These are phyloP conservation scores for Talaromyces sp. DNA, from an alignment of 2,329 filamentous ascomycete genomes.

Conservation along the genomic window DNA sequence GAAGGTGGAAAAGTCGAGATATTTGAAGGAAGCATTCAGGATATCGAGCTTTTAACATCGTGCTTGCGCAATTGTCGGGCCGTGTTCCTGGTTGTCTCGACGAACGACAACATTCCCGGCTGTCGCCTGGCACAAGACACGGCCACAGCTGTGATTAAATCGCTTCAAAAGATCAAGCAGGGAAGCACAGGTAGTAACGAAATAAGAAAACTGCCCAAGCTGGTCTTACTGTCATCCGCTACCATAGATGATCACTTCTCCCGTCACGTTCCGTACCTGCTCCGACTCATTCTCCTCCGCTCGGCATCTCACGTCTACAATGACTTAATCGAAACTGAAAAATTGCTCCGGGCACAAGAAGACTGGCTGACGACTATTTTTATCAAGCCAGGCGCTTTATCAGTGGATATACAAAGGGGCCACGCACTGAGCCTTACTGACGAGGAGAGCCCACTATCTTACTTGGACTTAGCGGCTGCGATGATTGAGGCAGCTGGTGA, in stretches of 20 bases:
- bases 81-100: conserved; percentile 42
- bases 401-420: conserved; percentile 31
- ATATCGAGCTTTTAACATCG: conserved; percentile 36
- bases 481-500: conserved; percentile 50
- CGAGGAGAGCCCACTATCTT: conserved; percentile 41
- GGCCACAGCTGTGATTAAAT: conserved; percentile 37
- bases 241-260: conserved; percentile 27
- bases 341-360: conserved; percentile 21
- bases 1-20: conserved; percentile 36
- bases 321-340: conserved; percentile 21
- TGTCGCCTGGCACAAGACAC: conserved; percentile 39
- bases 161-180: conserved; percentile 27
- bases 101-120: conserved; percentile 47
- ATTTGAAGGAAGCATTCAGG: conserved; percentile 43
- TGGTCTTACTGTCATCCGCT: conserved; percentile 46
- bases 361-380: conserved; percentile 26
- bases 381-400: conserved; percentile 26
- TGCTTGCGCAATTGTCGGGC: conserved; percentile 38
- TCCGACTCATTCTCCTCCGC: conserved; percentile 21
- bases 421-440: conserved; percentile 41
- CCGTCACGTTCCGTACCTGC: conserved; percentile 23
- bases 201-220: conserved; percentile 31
- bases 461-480: conserved; percentile 45
- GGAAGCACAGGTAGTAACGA: neutral
- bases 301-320: conserved; percentile 24